Conservation (phyloP, 305 asterid species). For the Ilex paraguariensis region DNA sequence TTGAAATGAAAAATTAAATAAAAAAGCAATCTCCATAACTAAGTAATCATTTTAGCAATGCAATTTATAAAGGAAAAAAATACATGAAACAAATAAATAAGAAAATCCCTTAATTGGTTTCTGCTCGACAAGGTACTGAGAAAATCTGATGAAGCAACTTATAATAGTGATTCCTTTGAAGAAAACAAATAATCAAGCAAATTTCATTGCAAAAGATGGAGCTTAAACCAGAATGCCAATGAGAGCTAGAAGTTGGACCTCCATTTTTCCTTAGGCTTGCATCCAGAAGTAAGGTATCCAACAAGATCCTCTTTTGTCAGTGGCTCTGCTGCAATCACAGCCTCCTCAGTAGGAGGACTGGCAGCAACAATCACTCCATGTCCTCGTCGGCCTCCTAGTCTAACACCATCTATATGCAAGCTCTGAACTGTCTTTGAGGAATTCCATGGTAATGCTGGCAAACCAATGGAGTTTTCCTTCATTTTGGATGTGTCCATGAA, state of each 20-base stretch:
- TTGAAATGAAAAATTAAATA: no score
- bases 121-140: background rate
- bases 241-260: conserved; percentile 62
- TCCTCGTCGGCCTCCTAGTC: conserved; percentile 34
- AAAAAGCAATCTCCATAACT: no score
- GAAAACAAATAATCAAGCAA: background rate
- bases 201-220: conserved; percentile 2
- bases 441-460: conserved; percentile 29
- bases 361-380: conserved; percentile 60
- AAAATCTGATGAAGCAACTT: background rate
- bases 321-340: conserved; percentile 73
- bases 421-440: conserved; percentile 31
- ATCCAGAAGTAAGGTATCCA: conserved; percentile 78
- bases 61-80: no score
- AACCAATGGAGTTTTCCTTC: conserved; percentile 34
- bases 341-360: conserved; percentile 94
- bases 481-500: conserved; percentile 29
- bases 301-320: conserved; percentile 78
- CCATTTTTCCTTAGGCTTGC: conserved; percentile 94
- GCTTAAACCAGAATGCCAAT: conserved; percentile 25
- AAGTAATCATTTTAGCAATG: no score
- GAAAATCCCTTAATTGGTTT: no score
- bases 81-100: no score
- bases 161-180: background rate
- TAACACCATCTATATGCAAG: conserved; percentile 26